Base-by-base conservation (phyloP, 176 grass and related monocot species). In the Triticum monococcum region DNA sequence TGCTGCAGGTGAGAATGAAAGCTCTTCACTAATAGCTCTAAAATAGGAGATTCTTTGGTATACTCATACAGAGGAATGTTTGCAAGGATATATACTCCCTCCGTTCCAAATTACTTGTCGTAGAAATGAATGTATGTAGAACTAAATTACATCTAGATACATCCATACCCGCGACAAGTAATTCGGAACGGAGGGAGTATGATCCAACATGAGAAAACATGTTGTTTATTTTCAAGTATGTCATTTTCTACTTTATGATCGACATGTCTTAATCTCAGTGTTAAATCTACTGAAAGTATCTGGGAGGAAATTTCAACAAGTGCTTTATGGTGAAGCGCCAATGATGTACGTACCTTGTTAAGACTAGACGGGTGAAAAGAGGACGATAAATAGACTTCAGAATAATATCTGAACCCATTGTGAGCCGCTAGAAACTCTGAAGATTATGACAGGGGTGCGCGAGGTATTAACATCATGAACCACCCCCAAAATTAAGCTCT, bases 391-490 rank as follows among this genome's bases (percentile, higher is more conserved):
- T 45, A 61, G 12, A 62, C 46, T 70, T 78, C 43, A 46, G 35
- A 70, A 48, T 62, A 32, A 57, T 52, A 62, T 14, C 13, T 26
- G 26, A 52, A 52, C 16, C 20, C 33, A 72, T 61, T 31, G 28
- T 16, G 33, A 35, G 8, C 41, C 43, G 2, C 54, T 33, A 75
- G 81, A 80, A 59, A 13, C 32, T 31, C 16, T 75, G 41, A 28
- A 54, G 32, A 66, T 81, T 14, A 26, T 37, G 45, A 75, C 20
- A 20, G 68, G 59, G 23, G 35, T 14, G 23, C 8, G 67, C 43
- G 43, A 46, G 43, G 67, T 65, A 85, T 89, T 73, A 45, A 66
- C 60, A 43, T 10, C 18, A 73, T 79, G 65, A 75, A 40, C 75
- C 81, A 64, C 26, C 13, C 54, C 2, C 3, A 77, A 83, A 60